Evolutionary conservation across 352 stramenopile genomes (phyloP), one percentile per base, ranked within the genome.

Genomic region (Aphanomyces euteiches): DNA sequence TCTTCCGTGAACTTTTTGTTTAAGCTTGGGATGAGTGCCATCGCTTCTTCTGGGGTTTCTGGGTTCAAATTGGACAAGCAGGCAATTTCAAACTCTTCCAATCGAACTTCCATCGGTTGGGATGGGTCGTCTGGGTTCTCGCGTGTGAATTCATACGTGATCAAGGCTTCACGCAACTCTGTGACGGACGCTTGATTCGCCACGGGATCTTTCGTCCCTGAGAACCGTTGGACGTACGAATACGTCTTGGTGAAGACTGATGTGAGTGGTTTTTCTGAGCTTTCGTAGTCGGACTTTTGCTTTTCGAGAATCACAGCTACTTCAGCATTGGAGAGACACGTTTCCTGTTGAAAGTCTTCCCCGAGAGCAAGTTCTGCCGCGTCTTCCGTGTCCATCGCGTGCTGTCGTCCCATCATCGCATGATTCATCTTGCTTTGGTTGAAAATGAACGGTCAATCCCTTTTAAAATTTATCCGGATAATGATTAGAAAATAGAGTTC

Each of bases 161-260:
- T 94, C 37, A 96, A 74, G 34, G 88, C 88, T 82, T 94, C 88
- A 74, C 88, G 85, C 28, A 96, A 78, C 67, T 96, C 89, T 39
- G 89, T 93, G 28, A 96, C 89, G 4, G 85, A 93, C 61, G 87
- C 85, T 79, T 96, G 89, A 75, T 96, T 96, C 47, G 87, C 78
- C n/a, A 96, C 86, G 0, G 89, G 89, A 66, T 96, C 88, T 72
- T 95, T 95, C n/a, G 88, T 96, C 61, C 89, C 88, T 50, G 88
- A 96, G 72, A 96, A 96, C 54, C 89, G 85, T 74, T 96, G 89
- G 66, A 95, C 89, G 60, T 96, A 96, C 68, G 89, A 93, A 72
- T 96, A 94, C 40, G 89, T 96, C 81, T 96, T 95, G 75, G 95
- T 86, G 73, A 96, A 96, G 21, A 96, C 88, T 82, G 80, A 85